Evolutionary conservation across 2,329 filamentous ascomycete species (phyloP), one percentile per base, ranked within the genome.

Genomic region (Penicillium sclerotigenum): DNA sequence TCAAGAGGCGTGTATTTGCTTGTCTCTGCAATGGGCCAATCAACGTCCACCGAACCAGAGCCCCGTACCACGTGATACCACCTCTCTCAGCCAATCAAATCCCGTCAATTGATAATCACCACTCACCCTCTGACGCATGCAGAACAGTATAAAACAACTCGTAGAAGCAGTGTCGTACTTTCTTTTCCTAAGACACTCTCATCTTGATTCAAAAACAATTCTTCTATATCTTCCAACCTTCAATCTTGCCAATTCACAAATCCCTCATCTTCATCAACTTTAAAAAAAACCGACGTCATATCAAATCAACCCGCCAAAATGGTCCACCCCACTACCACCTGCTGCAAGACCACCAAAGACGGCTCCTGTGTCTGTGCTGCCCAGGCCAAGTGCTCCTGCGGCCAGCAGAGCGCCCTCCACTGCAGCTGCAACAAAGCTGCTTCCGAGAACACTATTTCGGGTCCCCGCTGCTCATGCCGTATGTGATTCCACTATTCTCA

Each of bases 401-500:
- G 93, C 71, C 86, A 96, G 80, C 83, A 94, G 72, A 84, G 86
- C 4, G 93, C 93, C 47, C 85, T 96, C 47, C 82, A 92, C 73
- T 97, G 93, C 84, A 88, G 81, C 60, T 97, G 93, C 79, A 85
- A 85, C 68, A 92, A 90, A 75, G 83, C 91, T 4, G 62, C 81
- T 4, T 76, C 80, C 16, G 92, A 97, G 81, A 97, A 97, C 81
- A 77, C 77, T 38, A 72, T 90, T 54, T 74, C 80, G 7, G 90
- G 90, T 7, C 81, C 89, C 37, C 82, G 90, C 65, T 96, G 91
- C 81, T 91, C 89, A 42, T 96, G 91, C 80, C 84, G 90, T 82
- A 78, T 61, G 79, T 79, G 45, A 50, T 18, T 20, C 20, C 26
- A 33, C 26, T 24, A 37, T 42, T 24, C 18, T 24, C 6, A 55